These are phyloP conservation scores for Tolypocladium amazonense DNA, from an alignment of 2,329 filamentous ascomycete species.

Conservation along the genomic window DNA sequence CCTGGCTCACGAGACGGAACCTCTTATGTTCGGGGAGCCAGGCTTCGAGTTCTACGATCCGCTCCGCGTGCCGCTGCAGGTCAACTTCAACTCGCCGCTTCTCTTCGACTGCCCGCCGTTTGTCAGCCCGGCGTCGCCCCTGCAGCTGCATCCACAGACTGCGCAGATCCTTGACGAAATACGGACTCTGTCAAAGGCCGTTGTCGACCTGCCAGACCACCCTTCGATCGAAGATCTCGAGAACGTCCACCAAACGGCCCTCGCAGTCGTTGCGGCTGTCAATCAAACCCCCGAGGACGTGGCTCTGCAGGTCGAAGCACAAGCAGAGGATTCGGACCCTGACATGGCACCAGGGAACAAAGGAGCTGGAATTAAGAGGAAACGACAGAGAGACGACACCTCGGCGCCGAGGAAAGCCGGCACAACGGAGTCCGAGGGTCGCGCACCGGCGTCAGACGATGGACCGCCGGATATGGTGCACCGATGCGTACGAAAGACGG, in stretches of 20 bases:
- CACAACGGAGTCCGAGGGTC: conserved; percentile 1
- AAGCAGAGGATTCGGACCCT: neutral
- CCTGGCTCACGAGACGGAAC: conserved; percentile 33
- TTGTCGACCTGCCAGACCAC: conserved; percentile 26
- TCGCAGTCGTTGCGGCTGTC: conserved; percentile 29
- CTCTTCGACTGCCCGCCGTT: conserved; percentile 31
- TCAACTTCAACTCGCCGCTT: conserved; percentile 37
- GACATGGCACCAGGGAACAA: neutral
- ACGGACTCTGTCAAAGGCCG: conserved; percentile 32
- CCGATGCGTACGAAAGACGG: conserved; percentile 32
- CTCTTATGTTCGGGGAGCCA: conserved; percentile 27
- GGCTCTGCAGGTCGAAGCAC: conserved; percentile 4
- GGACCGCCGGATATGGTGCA: conserved; percentile 32
- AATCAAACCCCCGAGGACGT: conserved; percentile 18
- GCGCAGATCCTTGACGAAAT: conserved; percentile 41
- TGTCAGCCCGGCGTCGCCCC: conserved; percentile 24
- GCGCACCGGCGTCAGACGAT: conserved; percentile 5
- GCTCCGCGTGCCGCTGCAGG: conserved; percentile 27
- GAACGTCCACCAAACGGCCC: conserved; percentile 26
- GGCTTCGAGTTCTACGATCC: conserved; percentile 31
- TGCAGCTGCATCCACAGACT: conserved; percentile 34
- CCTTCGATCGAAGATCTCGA: conserved; percentile 24
- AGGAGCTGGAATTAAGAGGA: conserved; percentile 5
- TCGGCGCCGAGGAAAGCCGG: conserved; percentile 4
- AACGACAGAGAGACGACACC: conserved; percentile 4